Base-by-base conservation (phyloP, 2,329 filamentous ascomycete genomes). In the Curvularia eragrostidis region DNA sequence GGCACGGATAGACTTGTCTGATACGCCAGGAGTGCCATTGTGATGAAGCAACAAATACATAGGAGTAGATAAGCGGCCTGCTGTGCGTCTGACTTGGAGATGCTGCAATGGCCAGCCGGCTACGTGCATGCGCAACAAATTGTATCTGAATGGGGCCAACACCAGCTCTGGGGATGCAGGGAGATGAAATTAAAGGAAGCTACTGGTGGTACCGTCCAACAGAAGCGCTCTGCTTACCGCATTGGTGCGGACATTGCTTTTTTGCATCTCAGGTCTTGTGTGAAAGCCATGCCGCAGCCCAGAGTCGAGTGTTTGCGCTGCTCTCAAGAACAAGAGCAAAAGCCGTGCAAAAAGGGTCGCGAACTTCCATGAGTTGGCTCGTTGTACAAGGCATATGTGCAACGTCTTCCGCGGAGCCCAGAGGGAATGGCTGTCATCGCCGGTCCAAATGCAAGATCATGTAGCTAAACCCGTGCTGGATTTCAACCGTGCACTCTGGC, bases 401-500 rank as follows among this genome's bases (percentile, higher is more conserved):
- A 42, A 42, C 12, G 21, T 42, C 12, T 42, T 6, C 21, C 39
- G 39, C 39, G 39, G 39, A 42, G 10, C 5, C 21, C 15, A 42
- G 26, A 46, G 43, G 12, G 18, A 24, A 42, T 48, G 48, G 28
- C 41, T 34, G 34, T 47, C 23, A 44, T 47, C 12, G 24, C 39
- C 32, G 50, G 41, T 39, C n/a, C 26, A 42, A 34, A 52, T 56
- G 52, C 52, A 54, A 56, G 59, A 62, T 62, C 23, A 56, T 59
- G 59, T 49, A 52, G 44, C 56, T 59, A 53, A 36, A 34, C 21
- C 15, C 28, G 15, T 28, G 43, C 28, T 48, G 43, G 44, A n/a
- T 13, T 38, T 24, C 28, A 42, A 8, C 24, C 30, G 36, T 38
- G 18, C 30, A 32, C 18, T 18, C 18, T 34, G 26, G 24, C 24